A percentile compares a stretch with the other conserved stretches of the same genome.
These are phyloP conservation scores for Trichoderma sp. DNA, from an alignment of 2,329 filamentous ascomycete species.

Conservation along the genomic window DNA sequence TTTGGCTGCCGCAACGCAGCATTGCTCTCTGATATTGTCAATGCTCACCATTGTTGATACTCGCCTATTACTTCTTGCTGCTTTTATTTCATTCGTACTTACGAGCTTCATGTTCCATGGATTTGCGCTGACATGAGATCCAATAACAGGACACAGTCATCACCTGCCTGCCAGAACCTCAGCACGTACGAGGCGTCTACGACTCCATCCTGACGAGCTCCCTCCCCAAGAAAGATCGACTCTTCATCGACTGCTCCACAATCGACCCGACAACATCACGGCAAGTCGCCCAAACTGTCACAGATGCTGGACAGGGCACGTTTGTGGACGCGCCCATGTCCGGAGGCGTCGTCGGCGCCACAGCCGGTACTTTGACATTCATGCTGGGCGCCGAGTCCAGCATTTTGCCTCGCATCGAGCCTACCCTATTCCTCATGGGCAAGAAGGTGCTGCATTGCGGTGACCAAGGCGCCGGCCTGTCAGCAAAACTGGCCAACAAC, in stretches of 20 bases:
- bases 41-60: neutral
- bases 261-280: slow-evolving; percentile 89
- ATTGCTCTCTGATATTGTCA: slow-evolving; percentile 46
- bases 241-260: slow-evolving; percentile 96
- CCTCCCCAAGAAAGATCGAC: slow-evolving; percentile 60
- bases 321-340: slow-evolving; percentile 98
- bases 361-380: slow-evolving; percentile 87
- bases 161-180: slow-evolving; percentile 85
- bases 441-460: slow-evolving; percentile 85
- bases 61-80: neutral
- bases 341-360: slow-evolving; percentile 88
- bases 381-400: slow-evolving; percentile 79
- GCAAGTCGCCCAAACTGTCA: slow-evolving; percentile 71
- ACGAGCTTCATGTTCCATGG: slow-evolving; percentile 46
- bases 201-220: slow-evolving; percentile 68
- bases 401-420: slow-evolving; percentile 66
- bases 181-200: slow-evolving; percentile 85
- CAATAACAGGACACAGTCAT: slow-evolving; percentile 74
- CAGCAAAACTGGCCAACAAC: slow-evolving; percentile 95
- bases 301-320: slow-evolving; percentile 66
- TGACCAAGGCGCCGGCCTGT: slow-evolving; percentile 79
- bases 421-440: slow-evolving; percentile 80
- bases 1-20: slow-evolving; percentile 63
- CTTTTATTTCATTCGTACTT: neutral
- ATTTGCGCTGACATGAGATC: slow-evolving; percentile 29